Evolutionary conservation across 106 monocot genomes (phyloP), one percentile per base, ranked within the genome.

Genomic region (Allium fistulosum): DNA sequence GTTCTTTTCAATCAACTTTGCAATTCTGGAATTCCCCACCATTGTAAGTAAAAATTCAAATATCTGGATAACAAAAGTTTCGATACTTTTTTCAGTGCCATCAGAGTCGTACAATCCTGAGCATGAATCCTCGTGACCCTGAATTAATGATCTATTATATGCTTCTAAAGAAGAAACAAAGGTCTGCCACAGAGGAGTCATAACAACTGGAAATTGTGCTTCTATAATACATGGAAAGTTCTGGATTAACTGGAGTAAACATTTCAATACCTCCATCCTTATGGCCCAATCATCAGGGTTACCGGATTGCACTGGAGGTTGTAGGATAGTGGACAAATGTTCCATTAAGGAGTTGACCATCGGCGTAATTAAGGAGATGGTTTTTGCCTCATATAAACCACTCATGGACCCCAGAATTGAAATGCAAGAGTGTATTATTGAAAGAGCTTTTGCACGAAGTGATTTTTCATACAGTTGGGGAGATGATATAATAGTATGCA

Each of bases 251-350:
- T 97, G 97, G 53, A 89, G 82, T 48, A 97, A 82, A 49, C 97
- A 97, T 78, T 92, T 97, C 26, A 92, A 74, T 26, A 92, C 97
- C 92, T 97, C 92, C 92, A 92, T 92, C 57, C 77, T 86, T 53
- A 97, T 74, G 80, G 79, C 80, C 97, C 97, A 97, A 53, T 92
- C 97, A 82, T 92, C 89, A 46, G 89, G 88, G 82, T 97, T 86
- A 71, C 86, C 83, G n/a, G 76, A 72, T 57, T 69, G 80, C 74
- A 97, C 65, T 48, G 88, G 84, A 72, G 78, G 58, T 77, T 89
- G 82, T 70, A 97, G 65, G 74, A 97, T 80, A 47, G 68, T 55
- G 18, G 83, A 74, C 59, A 97, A 83, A 16, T 92, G 89, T n/a
- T 88, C 89, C 71, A 87, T 80, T 69, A 92, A 82, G 17, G 82